Base-by-base conservation (phyloP, 768 basidiomycete genomes). In the Leccinum rimulosum region DNA sequence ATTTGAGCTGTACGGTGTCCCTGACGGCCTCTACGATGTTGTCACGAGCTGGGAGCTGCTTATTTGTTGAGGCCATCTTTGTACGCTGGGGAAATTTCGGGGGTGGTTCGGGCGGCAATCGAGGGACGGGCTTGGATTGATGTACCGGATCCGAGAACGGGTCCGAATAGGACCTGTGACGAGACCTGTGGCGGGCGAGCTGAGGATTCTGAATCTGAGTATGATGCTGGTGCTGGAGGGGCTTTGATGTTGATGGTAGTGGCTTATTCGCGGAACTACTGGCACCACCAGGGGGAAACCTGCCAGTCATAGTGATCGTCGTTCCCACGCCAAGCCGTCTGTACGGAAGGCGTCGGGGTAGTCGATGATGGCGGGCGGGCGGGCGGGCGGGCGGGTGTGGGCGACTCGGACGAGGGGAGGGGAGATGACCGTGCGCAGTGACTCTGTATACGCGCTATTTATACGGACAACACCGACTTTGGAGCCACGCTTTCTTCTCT, bases 1-100 rank as follows among this genome's bases (percentile, higher is more conserved):
- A 70, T 52, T 79, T 81, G 64, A 87, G 74, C 57, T 80, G 79
- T 25, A 89, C 86, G 52, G 88, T 86, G 60, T 91, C 87, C 63
- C 84, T 80, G 63, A 89, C 83, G 47, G 88, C 83, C 35, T 89
- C 85, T 57, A 79, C 68, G 73, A 86, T 81, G 62, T 79, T 70
- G 60, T 74, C 72, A 43, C 76, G 67, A 61, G 74, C 35, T 35
- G 35, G 75, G 19, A 66, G 66, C 17, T 73, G 74, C 51, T 76
- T 76, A 55, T 59, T 57, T 51, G 64, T 45, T 63, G 65, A 14
- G 61, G 75, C 14, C 64, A 68, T 70, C 66, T 56, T 74, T 55
- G 64, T 47, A 6, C 67, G 64, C 9, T 59, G 60, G 25, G 70
- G 62, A 25, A 58, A 57, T 70, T 74, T 74, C 61, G 69, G 66